These are phyloP conservation scores for Vanderwaltozyma yarrowii DNA, from an alignment of 805 yeast genomes.

Conservation along the genomic window DNA sequence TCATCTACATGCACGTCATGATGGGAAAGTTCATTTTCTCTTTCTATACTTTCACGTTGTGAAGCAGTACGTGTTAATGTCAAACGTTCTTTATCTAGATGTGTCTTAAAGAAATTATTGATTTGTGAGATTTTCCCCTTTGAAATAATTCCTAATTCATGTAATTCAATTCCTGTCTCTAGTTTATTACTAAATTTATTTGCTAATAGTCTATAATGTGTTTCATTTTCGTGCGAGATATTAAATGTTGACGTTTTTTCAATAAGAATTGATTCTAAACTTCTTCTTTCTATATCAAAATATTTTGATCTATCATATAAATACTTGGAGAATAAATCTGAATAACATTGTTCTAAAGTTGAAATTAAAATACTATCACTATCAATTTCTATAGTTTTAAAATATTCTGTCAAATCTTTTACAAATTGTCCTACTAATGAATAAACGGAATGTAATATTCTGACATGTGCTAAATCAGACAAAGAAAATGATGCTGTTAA, in stretches of 20 bases:
- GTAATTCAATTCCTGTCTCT: constrained; percentile 1
- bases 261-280: constrained; percentile 37
- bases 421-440: constrained; percentile 49
- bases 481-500: constrained; percentile 53
- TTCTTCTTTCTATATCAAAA: constrained; percentile 60
- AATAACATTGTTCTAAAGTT: constrained; percentile 59
- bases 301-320: constrained; percentile 52
- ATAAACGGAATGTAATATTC: constrained; percentile 63
- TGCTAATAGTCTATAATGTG: constrained; percentile 17
- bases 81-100: constrained; percentile 35
- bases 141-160: constrained; percentile 3
- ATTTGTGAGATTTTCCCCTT: constrained; percentile 39
- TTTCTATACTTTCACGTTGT: neutral
- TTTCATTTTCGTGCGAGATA: constrained; percentile 24
- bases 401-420: constrained; percentile 52
- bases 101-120: constrained; percentile 46
- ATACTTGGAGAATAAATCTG: constrained; percentile 66
- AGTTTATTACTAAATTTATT: constrained; percentile 24
- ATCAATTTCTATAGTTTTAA: constrained; percentile 39
- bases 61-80: constrained; percentile 14
- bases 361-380: constrained; percentile 32
- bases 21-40: neutral
- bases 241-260: constrained; percentile 28
- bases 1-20: constrained; percentile 1
- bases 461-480: constrained; percentile 60